Conservation (phyloP, 2,329 filamentous ascomycete species). For the Beauveria sp. region DNA sequence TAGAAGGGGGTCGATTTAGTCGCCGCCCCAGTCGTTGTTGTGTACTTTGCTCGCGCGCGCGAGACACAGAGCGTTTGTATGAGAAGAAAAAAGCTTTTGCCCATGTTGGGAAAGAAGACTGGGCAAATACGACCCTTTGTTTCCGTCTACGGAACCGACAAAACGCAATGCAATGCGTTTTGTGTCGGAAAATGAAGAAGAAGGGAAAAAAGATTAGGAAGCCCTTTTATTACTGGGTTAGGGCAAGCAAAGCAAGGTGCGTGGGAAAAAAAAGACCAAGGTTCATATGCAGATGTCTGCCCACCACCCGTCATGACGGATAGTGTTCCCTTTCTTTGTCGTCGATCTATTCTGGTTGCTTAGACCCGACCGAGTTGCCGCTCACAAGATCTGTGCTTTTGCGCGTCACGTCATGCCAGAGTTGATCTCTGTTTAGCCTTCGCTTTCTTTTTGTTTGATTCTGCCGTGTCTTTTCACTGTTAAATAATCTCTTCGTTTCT, state of each 20-base stretch:
- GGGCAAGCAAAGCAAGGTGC: not conserved
- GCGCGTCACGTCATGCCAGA: not conserved
- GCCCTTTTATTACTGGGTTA: not conserved
- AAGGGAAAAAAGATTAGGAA: not conserved
- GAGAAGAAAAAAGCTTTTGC: no score
- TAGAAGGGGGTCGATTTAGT: no score
- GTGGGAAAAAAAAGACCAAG: no score
- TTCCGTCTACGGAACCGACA: not conserved
- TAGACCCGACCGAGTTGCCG: not conserved
- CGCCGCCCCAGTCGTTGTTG: no score
- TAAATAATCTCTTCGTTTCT: slow-evolving; percentile 11
- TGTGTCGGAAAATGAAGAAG: not conserved
- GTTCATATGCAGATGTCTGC: not conserved
- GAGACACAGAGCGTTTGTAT: no score
- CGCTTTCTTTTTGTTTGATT: not conserved
- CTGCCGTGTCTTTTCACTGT: not conserved
- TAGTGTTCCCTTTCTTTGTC: not conserved
- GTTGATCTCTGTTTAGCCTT: slow-evolving; percentile 6
- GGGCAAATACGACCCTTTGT: no score
- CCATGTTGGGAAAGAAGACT: no score
- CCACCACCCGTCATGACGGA: not conserved
- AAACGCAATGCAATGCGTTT: slow-evolving; percentile 1
- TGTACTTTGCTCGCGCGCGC: no score
- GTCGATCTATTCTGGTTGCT: slow-evolving; percentile 9
- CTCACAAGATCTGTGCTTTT: not conserved